A percentile compares a stretch with the other conserved stretches of the same genome.
phyloP scores from a whole-genome alignment of 2,329 filamentous ascomycete species.

The Claviceps fusiformis region DNA sequence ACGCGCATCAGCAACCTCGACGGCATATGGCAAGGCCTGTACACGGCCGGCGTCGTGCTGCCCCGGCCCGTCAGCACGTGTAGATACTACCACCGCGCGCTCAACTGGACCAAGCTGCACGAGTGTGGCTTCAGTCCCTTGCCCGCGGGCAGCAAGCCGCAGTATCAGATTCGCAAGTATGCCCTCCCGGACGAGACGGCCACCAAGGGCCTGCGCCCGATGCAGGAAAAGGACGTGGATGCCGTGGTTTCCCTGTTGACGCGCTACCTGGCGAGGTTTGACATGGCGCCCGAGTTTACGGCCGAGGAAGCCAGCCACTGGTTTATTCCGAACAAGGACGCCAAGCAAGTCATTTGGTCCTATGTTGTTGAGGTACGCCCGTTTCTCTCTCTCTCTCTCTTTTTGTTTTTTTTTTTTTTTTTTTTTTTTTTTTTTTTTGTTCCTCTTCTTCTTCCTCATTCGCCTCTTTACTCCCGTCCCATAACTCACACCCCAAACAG shows the following conservation, averaged over 20 bases:
- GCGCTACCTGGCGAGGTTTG: conserved; percentile 66
- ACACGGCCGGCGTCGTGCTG: conserved; percentile 82
- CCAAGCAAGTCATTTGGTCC: conserved; percentile 78
- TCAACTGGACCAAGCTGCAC: conserved; percentile 94
- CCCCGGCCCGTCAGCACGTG: conserved; percentile 87
- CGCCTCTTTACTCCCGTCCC: background rate
- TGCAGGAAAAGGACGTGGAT: conserved; percentile 67
- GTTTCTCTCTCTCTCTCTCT: background rate
- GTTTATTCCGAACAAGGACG: conserved; percentile 54
- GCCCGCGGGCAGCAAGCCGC: conserved; percentile 68
- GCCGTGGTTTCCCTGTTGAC: conserved; percentile 61
- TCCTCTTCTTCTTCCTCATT: too few species aligned
- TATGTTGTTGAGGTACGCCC: conserved; percentile 71
- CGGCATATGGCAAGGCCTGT: conserved; percentile 87
- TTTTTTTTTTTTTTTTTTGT: background rate
- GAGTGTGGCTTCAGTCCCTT: conserved; percentile 89
- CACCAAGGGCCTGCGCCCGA: conserved; percentile 62
- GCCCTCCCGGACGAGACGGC: conserved; percentile 61
- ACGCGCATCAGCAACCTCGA: conserved; percentile 80
- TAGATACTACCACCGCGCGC: conserved; percentile 83
- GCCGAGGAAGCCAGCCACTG: conserved; percentile 77
- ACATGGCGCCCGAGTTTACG: conserved; percentile 71
- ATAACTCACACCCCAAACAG: conserved; percentile 14
- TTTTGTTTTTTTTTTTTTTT: background rate
- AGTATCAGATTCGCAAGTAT: conserved; percentile 77